Conservation (phyloP, 345 rosid genomes). For the Corchorus olitorius region DNA sequence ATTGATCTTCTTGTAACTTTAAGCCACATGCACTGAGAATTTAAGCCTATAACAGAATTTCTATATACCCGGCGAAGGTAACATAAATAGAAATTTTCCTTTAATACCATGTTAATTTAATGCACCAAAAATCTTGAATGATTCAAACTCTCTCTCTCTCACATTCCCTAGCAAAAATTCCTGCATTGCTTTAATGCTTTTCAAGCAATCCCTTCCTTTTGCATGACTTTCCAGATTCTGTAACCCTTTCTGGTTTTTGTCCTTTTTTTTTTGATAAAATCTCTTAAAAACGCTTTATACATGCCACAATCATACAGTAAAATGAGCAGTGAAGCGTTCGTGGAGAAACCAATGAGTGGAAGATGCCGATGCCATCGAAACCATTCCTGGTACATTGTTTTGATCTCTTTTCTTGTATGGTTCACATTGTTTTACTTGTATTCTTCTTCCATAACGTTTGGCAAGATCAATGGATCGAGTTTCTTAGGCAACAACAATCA, state of each 20-base stretch:
- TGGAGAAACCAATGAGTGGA: slow-evolving; percentile 40
- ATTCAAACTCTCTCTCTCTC: not conserved
- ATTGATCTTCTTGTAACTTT: not conserved
- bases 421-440: slow-evolving; percentile 48
- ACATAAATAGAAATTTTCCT: not conserved
- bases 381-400: slow-evolving; percentile 53
- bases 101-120: not conserved
- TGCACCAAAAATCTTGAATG: not conserved
- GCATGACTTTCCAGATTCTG: slow-evolving; percentile 5
- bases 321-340: slow-evolving; percentile 34
- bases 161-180: not conserved
- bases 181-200: not conserved
- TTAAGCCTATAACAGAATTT: not conserved
- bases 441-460: slow-evolving; percentile 36
- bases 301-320: not conserved
- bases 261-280: not conserved
- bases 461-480: slow-evolving; percentile 27
- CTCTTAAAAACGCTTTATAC: not conserved
- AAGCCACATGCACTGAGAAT: not conserved
- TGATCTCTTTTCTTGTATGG: slow-evolving; percentile 46
- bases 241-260: not conserved
- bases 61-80: not conserved
- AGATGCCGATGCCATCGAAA: slow-evolving; percentile 37
- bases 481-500: slow-evolving; percentile 28
- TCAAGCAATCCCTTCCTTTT: not conserved